Percentiles rank a stretch among this genome's conserved stretches.
Evolutionary conservation across 148 eudicot species (phyloP).

Genomic region (Rheum nobile): DNA sequence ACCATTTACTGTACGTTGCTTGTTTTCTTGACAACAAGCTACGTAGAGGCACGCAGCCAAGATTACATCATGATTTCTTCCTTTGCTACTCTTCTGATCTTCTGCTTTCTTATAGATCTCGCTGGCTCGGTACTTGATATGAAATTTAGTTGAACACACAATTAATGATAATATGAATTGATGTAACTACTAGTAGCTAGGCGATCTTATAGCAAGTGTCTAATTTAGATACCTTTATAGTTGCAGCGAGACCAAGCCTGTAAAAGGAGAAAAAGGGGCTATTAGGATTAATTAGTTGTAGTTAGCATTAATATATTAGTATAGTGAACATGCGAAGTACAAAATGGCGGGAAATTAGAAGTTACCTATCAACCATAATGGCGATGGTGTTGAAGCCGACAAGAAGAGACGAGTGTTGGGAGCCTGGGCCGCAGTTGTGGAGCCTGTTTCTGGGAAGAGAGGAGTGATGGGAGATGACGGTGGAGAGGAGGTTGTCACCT

Average conservation of each 20-base stretch:
- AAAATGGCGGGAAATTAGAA: no score
- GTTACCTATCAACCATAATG: no score
- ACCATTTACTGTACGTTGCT: conserved; percentile 44
- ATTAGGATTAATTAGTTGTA: background rate
- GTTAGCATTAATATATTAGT: background rate
- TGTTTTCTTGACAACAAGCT: conserved; percentile 51
- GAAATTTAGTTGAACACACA: no score
- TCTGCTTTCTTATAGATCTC: conserved; percentile 40
- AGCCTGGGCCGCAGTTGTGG: no score
- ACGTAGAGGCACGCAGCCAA: conserved; percentile 49
- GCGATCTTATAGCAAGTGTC: no score
- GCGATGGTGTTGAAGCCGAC: no score
- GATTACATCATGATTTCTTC: conserved; percentile 37
- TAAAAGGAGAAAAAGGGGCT: background rate
- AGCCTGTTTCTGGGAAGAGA: no score
- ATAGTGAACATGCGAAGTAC: background rate
- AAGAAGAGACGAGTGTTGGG: no score
- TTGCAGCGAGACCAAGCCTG: conserved; percentile 18
- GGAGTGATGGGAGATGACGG: conserved; percentile 20
- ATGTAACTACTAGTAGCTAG: no score
- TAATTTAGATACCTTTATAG: no score
- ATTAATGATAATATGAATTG: no score
- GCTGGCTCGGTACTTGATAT: conserved; percentile 33
- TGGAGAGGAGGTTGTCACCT: conserved; percentile 16
- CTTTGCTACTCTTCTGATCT: conserved; percentile 32